These are phyloP conservation scores for Starmerella floris DNA, from an alignment of 805 yeast genomes.

Conservation along the genomic window DNA sequence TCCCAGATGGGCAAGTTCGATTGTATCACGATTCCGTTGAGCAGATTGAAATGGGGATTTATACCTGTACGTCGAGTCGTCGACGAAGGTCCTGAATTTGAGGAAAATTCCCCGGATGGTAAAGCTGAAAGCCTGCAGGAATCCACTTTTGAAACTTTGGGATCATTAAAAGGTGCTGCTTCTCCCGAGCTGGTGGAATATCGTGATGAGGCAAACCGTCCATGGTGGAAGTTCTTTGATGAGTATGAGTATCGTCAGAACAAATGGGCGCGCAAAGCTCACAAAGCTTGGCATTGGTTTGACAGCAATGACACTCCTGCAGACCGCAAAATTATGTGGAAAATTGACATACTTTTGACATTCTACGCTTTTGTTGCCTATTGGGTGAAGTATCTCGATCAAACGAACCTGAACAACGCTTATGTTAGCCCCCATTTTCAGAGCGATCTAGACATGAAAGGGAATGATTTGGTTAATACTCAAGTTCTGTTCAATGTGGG, in stretches of 20 bases:
- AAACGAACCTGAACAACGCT: constrained; percentile 47
- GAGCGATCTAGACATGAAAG: constrained; percentile 39
- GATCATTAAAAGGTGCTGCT: background rate
- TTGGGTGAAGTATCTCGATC: constrained; percentile 57
- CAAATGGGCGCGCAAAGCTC: constrained; percentile 21
- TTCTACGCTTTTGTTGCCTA: constrained; percentile 44
- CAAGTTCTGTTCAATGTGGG: constrained; percentile 50
- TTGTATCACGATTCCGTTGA: constrained; percentile 1
- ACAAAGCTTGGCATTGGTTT: constrained; percentile 46
- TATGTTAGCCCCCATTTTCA: constrained; percentile 35
- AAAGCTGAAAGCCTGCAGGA: constrained; percentile 4
- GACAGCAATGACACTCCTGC: constrained; percentile 38
- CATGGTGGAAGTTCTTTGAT: constrained; percentile 34
- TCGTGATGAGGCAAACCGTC: constrained; percentile 24
- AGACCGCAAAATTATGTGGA: constrained; percentile 36
- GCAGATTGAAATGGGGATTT: constrained; percentile 15
- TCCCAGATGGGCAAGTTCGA: background rate
- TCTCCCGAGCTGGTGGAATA: constrained; percentile 7
- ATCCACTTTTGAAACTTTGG: constrained; percentile 3
- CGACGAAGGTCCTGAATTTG: constrained; percentile 10
- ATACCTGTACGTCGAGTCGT: constrained; percentile 15
- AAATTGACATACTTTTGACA: constrained; percentile 45
- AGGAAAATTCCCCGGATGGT: background rate
- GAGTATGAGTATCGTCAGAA: constrained; percentile 48
- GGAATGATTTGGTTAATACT: constrained; percentile 47